Conservation (phyloP, 257 asterid species). For the Solanum stenotomum region DNA sequence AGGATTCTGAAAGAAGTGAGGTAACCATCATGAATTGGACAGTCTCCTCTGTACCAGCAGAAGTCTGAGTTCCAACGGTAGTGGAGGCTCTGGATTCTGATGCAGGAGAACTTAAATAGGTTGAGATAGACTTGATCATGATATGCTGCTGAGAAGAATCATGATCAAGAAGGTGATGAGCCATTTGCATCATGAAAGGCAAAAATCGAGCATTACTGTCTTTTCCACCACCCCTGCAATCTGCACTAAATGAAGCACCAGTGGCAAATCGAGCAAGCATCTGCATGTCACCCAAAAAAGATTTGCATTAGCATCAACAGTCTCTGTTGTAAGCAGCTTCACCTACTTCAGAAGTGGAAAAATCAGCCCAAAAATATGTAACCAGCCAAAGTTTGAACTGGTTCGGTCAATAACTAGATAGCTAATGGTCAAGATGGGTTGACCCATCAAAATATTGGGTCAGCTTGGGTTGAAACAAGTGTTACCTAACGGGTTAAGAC, state of each 20-base stretch:
- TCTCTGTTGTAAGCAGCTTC: not conserved
- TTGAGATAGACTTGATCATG: constrained; percentile 53
- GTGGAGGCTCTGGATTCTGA: constrained; percentile 43
- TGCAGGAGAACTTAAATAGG: constrained; percentile 57
- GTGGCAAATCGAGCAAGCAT: constrained; percentile 99
- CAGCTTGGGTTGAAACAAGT: not conserved
- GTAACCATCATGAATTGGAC: constrained; percentile 98
- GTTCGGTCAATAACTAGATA: not conserved
- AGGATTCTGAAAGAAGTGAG: constrained; percentile 84
- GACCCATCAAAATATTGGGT: not conserved
- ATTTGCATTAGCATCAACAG: not conserved
- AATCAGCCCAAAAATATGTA: not conserved
- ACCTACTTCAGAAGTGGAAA: not conserved
- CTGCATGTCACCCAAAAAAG: constrained; percentile 32
- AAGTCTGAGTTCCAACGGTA: constrained; percentile 42
- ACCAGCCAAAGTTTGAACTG: not conserved
- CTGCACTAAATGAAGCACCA: constrained; percentile 84
- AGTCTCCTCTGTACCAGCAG: constrained; percentile 81
- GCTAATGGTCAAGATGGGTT: not conserved
- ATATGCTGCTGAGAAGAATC: constrained; percentile 70
- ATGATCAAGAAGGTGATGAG: constrained; percentile 73
- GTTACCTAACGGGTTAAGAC: not conserved
- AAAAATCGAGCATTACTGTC: constrained; percentile 86
- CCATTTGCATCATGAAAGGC: constrained; percentile 95
- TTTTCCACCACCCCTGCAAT: constrained; percentile 92